These are phyloP conservation scores for Ophiostoma perfectum DNA, from an alignment of 2,329 filamentous ascomycete species.

Conservation along the genomic window DNA sequence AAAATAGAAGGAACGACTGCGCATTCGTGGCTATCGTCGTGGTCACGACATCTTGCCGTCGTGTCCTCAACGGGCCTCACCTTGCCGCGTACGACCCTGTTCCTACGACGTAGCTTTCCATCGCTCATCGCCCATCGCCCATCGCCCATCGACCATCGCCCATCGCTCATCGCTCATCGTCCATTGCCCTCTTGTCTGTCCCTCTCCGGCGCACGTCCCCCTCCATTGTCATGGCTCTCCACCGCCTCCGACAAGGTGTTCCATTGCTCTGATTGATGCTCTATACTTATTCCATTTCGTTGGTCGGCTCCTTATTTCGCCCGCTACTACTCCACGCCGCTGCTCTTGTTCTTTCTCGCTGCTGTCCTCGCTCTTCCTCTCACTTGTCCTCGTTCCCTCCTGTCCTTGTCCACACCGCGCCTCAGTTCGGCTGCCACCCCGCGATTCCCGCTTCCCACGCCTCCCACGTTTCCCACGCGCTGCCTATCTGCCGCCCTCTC, in stretches of 20 bases:
- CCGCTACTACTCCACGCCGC: background rate
- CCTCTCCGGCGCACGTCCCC: background rate
- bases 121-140: no score
- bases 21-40: no score
- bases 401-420: background rate
- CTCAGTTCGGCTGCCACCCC: background rate
- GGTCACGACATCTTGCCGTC: no score
- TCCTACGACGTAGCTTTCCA: no score
- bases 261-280: background rate
- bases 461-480: background rate
- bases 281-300: background rate
- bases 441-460: slow-evolving; percentile 3
- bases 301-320: background rate
- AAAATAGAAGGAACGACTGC: no score
- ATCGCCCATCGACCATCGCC: no score
- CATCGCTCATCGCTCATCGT: no score
- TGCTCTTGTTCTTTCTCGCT: background rate
- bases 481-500: background rate
- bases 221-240: slow-evolving; percentile 1
- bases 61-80: no score
- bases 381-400: background rate
- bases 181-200: no score
- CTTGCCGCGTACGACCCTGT: no score
- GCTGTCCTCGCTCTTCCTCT: background rate
- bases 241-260: background rate